These are phyloP conservation scores for Macrocybe sp. DNA, from an alignment of 1,284 basidiomycete species.

Conservation along the genomic window DNA sequence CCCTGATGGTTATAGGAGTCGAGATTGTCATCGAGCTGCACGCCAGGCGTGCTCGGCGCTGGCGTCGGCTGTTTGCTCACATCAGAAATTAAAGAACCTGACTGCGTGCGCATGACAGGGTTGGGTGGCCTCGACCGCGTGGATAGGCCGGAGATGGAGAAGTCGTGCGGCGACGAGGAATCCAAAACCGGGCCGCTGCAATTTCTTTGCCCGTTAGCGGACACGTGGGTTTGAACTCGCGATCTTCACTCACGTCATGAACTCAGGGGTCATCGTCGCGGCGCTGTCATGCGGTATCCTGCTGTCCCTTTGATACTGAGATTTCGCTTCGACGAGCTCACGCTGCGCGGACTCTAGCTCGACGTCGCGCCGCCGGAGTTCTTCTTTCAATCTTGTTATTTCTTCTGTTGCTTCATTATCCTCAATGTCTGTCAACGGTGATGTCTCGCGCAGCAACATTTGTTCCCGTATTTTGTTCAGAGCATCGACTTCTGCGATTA, in stretches of 20 bases:
- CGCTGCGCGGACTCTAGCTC: slow-evolving; percentile 22
- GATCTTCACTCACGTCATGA: slow-evolving; percentile 5
- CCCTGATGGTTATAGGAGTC: no score
- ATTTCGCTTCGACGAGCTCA: slow-evolving; percentile 10
- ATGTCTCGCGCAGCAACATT: slow-evolving; percentile 14
- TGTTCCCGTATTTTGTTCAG: slow-evolving; percentile 14
- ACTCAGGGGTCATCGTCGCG: slow-evolving; percentile 5
- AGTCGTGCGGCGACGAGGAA: slow-evolving; percentile 2
- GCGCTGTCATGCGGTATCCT: background rate
- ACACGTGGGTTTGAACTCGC: background rate
- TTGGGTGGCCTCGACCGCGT: slow-evolving; percentile 7
- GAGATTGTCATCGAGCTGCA: slow-evolving; percentile 9
- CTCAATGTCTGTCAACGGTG: slow-evolving; percentile 26
- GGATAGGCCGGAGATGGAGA: slow-evolving; percentile 1
- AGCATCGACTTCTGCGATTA: slow-evolving; percentile 15
- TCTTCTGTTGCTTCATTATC: slow-evolving; percentile 25
- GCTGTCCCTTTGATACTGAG: slow-evolving; percentile 1
- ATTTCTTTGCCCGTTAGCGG: slow-evolving; percentile 3
- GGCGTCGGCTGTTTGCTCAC: slow-evolving; percentile 47
- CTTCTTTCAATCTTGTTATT: slow-evolving; percentile 19
- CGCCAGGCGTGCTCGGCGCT: slow-evolving; percentile 34
- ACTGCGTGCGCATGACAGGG: slow-evolving; percentile 35
- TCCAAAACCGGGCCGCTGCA: background rate
- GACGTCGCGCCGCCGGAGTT: slow-evolving; percentile 21
- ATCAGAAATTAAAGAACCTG: slow-evolving; percentile 41